Evolutionary conservation across 495 filamentous ascomycete genomes (phyloP).

Genomic region (Penicillium arizonense): DNA sequence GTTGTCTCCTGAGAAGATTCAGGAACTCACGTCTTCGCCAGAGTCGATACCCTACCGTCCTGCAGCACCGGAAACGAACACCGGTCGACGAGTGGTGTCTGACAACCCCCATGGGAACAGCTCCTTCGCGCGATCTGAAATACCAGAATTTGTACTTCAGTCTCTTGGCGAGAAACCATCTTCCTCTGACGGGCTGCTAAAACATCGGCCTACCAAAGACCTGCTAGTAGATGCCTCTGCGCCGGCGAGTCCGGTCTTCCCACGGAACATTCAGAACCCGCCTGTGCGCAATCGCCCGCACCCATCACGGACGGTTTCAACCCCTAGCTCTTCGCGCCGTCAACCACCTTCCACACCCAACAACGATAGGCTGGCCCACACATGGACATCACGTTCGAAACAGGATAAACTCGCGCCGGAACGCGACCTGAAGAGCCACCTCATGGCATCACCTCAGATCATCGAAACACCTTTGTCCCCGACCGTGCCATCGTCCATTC

Average conservation of each 20-base stretch:
- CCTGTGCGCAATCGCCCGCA: constrained; percentile 30
- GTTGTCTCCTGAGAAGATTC: constrained; percentile 51
- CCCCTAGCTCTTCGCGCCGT: constrained; percentile 29
- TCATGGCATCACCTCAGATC: constrained; percentile 26
- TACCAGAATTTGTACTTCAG: constrained; percentile 13
- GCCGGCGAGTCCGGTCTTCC: constrained; percentile 16
- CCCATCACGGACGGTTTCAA: constrained; percentile 36
- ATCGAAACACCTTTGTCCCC: constrained; percentile 52
- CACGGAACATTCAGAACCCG: constrained; percentile 10
- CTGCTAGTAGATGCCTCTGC: constrained; percentile 23
- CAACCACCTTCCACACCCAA: constrained; percentile 14
- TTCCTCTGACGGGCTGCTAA: constrained; percentile 13
- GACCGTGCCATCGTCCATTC: constrained; percentile 67
- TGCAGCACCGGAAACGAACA: constrained; percentile 20
- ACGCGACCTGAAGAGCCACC: constrained; percentile 36
- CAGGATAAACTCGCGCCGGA: constrained; percentile 37
- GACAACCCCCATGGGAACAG: constrained; percentile 16
- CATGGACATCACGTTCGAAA: constrained; percentile 37
- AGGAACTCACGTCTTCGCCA: constrained; percentile 55
- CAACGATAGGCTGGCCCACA: constrained; percentile 38
- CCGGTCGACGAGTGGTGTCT: constrained; percentile 24
- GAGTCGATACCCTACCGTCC: constrained; percentile 48
- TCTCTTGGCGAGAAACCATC: constrained; percentile 16
- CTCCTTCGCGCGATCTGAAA: constrained; percentile 8
- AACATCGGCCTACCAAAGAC: constrained; percentile 26